These are phyloP conservation scores for Aphanoascus verrucosus DNA, from an alignment of 2,329 filamentous ascomycete genomes.

Conservation along the genomic window DNA sequence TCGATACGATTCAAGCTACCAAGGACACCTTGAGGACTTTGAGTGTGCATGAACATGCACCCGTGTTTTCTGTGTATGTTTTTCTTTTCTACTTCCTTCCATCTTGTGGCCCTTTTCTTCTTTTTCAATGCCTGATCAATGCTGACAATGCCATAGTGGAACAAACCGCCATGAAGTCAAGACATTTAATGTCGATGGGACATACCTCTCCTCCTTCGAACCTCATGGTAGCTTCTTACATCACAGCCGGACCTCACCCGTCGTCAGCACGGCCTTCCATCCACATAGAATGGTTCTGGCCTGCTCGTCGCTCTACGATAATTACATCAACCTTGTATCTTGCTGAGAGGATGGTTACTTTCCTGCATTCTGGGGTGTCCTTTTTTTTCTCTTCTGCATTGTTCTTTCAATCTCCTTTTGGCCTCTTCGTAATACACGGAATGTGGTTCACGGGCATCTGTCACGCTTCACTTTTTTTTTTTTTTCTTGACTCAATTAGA, in stretches of 20 bases:
- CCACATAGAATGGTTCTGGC: slow-evolving; percentile 87
- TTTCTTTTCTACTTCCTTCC: slow-evolving; percentile 2
- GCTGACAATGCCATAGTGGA: slow-evolving; percentile 47
- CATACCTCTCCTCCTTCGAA: slow-evolving; percentile 69
- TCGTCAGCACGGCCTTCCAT: slow-evolving; percentile 86
- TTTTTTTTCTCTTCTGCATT: not conserved
- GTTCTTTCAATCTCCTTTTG: not conserved
- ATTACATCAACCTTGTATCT: slow-evolving; percentile 80
- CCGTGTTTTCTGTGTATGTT: slow-evolving; percentile 84
- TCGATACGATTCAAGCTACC: slow-evolving; percentile 64
- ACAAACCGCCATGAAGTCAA: slow-evolving; percentile 81
- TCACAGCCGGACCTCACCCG: slow-evolving; percentile 67
- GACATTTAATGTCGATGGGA: slow-evolving; percentile 79
- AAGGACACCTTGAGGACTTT: slow-evolving; percentile 70
- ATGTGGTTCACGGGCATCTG: not conserved
- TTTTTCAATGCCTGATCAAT: not conserved
- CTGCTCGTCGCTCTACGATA: slow-evolving; percentile 73
- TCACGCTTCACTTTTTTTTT: not conserved
- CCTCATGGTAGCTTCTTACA: slow-evolving; percentile 83
- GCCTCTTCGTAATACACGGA: not conserved
- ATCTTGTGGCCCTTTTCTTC: not conserved
- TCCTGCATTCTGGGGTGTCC: not conserved
- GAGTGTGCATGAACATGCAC: slow-evolving; percentile 89
- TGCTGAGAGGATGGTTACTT: slow-evolving; percentile 36
- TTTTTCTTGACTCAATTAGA: too few species aligned